phyloP scores from a whole-genome alignment of 352 stramenopile species.

The Phytopythium cucurbitacearum region DNA sequence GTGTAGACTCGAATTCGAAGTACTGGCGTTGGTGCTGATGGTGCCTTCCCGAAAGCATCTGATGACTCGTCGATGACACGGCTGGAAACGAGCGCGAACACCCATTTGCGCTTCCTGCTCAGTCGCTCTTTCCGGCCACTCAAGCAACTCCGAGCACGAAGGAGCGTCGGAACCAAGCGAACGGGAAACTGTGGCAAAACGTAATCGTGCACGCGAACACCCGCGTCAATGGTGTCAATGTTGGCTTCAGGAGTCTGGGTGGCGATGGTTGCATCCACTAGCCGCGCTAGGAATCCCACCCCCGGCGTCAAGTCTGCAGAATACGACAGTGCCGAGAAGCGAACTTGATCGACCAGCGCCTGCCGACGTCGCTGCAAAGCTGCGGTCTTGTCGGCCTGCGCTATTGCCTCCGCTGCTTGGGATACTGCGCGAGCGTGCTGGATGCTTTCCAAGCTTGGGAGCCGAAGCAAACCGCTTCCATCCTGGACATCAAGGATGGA shows the following conservation, averaged over 20 bases:
- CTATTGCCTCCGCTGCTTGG: too few relatives aligned
- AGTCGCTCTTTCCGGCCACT: too few relatives aligned
- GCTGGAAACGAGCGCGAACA: too few relatives aligned
- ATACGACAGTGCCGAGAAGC: constrained; percentile 19
- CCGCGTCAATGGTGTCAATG: not conserved
- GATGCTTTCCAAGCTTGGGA: not conserved
- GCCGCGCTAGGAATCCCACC: constrained; percentile 41
- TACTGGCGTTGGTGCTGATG: too few relatives aligned
- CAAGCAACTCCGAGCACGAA: constrained; percentile 9
- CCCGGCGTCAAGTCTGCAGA: constrained; percentile 11
- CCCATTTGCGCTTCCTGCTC: too few relatives aligned
- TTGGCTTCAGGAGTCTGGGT: not conserved
- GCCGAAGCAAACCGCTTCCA: not conserved
- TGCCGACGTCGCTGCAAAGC: constrained; percentile 23
- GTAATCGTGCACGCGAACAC: constrained; percentile 3
- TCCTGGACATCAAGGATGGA: not conserved
- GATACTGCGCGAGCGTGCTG: too few relatives aligned
- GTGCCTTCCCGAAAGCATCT: too few relatives aligned
- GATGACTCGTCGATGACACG: too few relatives aligned
- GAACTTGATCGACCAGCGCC: constrained; percentile 32
- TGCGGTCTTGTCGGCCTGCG: not conserved
- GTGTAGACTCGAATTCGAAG: too few relatives aligned
- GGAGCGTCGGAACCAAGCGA: constrained; percentile 17
- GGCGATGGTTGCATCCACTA: constrained; percentile 12
- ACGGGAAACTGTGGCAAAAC: constrained; percentile 24